Percentiles rank a stretch among this genome's conserved stretches.
Evolutionary conservation across 73 alveolate species (phyloP).

Genomic region (Tetrahymena thermophila): DNA sequence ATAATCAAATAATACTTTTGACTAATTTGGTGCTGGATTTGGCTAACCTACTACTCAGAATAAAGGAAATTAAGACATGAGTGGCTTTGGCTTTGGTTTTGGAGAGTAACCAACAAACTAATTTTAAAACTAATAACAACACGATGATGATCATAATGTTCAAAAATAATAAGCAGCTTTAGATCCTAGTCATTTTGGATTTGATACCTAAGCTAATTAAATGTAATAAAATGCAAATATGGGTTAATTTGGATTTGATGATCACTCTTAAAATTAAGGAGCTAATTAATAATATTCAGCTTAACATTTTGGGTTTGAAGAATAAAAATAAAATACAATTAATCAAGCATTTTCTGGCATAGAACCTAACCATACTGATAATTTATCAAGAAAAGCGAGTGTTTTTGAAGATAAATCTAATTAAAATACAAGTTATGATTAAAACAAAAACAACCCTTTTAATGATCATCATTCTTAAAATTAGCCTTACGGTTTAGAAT

Average conservation of each 20-base stretch:
- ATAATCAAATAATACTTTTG: not conserved
- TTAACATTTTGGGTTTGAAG: not conserved
- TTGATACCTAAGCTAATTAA: not conserved
- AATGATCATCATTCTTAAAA: not conserved
- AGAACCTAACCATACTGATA: not conserved
- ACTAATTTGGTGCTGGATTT: not conserved
- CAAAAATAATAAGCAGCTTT: not conserved
- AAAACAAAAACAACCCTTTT: not conserved
- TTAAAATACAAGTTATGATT: not conserved
- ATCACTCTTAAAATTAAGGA: not conserved
- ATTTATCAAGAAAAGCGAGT: not conserved
- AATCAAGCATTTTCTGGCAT: not conserved
- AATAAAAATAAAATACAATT: not conserved
- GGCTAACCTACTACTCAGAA: not conserved
- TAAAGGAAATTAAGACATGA: not conserved
- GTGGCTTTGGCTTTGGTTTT: not conserved
- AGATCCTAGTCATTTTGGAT: not conserved
- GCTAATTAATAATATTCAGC: not conserved
- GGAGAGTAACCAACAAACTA: not conserved
- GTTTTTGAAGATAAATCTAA: not conserved
- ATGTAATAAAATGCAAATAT: not conserved
- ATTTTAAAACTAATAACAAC: not conserved
- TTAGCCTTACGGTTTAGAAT: not conserved
- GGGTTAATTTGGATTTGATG: not conserved
- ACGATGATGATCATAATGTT: not conserved